Evolutionary conservation across 768 basidiomycete species (phyloP).

Genomic region (Calocybe cyanea): DNA sequence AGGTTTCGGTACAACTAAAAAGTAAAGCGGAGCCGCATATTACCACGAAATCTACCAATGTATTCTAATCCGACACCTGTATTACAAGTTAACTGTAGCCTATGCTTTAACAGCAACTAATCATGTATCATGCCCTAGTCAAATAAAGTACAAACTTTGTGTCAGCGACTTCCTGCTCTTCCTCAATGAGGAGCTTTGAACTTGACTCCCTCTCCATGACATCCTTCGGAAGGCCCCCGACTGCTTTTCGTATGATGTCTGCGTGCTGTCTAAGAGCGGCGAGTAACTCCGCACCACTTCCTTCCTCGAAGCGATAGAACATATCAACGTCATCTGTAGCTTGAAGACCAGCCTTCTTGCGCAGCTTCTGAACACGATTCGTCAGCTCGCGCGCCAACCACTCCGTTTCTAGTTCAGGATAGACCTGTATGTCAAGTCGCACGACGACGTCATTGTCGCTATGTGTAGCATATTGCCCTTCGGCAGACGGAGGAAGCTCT

Average conservation of each 20-base stretch:
- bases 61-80: slow-evolving; percentile 26
- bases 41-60: slow-evolving; percentile 13
- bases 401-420: slow-evolving; percentile 82
- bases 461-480: slow-evolving; percentile 72
- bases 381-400: slow-evolving; percentile 88
- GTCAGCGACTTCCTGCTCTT: slow-evolving; percentile 85
- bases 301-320: slow-evolving; percentile 78
- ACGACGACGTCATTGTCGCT: slow-evolving; percentile 95
- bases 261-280: slow-evolving; percentile 62
- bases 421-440: slow-evolving; percentile 83
- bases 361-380: slow-evolving; percentile 89
- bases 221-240: slow-evolving; percentile 67
- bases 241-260: slow-evolving; percentile 69
- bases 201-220: slow-evolving; percentile 48
- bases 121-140: slow-evolving; percentile 34
- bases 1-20: slow-evolving; percentile 86
- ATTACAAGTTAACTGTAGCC: slow-evolving; percentile 23
- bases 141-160: slow-evolving; percentile 72
- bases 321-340: slow-evolving; percentile 92
- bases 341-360: slow-evolving; percentile 94
- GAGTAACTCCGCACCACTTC: slow-evolving; percentile 58
- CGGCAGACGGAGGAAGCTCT: slow-evolving; percentile 60
- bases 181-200: slow-evolving; percentile 61
- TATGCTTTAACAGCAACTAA: slow-evolving; percentile 18
- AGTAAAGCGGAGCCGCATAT: slow-evolving; percentile 33